Evolutionary conservation across 1,284 basidiomycete genomes (phyloP).

Genomic region (Ceratobasidium sp.): DNA sequence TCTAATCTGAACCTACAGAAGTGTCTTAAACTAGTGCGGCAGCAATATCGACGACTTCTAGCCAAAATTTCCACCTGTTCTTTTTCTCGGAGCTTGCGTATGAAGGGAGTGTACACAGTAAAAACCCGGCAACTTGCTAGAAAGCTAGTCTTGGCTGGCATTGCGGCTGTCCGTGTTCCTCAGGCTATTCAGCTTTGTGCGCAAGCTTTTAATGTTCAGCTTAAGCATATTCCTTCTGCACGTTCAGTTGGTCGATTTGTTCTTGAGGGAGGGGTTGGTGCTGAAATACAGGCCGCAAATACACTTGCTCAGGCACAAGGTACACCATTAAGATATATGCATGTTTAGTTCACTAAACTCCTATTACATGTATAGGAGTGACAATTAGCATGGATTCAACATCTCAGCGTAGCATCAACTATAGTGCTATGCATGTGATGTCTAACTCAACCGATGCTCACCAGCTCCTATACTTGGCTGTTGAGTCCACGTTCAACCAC

Average conservation of each 20-base stretch:
- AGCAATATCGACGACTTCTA: too few species aligned
- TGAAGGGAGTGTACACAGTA: too few species aligned
- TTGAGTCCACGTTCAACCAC: conserved; percentile 32
- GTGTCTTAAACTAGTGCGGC: too few species aligned
- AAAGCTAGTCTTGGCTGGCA: too few species aligned
- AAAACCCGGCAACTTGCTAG: too few species aligned
- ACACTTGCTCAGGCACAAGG: conserved; percentile 8
- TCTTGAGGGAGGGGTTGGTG: conserved; percentile 6
- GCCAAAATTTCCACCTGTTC: too few species aligned
- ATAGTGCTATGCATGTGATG: conserved; percentile 28
- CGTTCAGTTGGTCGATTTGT: conserved; percentile 13
- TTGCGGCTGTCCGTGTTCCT: too few species aligned
- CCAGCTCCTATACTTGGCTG: conserved; percentile 22
- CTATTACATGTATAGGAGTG: background rate
- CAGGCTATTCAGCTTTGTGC: background rate
- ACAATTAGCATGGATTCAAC: conserved; percentile 35
- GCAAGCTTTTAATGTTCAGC: background rate
- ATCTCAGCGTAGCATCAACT: conserved; percentile 25
- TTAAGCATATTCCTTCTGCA: background rate
- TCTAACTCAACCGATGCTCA: conserved; percentile 8
- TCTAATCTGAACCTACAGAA: too few species aligned
- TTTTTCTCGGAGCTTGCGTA: too few species aligned
- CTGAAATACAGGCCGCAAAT: conserved; percentile 7
- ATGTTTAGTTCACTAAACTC: too few species aligned
- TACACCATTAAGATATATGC: too few species aligned